These are phyloP conservation scores for Penicillium subrubescens DNA, from an alignment of 495 filamentous ascomycete species.

Conservation along the genomic window DNA sequence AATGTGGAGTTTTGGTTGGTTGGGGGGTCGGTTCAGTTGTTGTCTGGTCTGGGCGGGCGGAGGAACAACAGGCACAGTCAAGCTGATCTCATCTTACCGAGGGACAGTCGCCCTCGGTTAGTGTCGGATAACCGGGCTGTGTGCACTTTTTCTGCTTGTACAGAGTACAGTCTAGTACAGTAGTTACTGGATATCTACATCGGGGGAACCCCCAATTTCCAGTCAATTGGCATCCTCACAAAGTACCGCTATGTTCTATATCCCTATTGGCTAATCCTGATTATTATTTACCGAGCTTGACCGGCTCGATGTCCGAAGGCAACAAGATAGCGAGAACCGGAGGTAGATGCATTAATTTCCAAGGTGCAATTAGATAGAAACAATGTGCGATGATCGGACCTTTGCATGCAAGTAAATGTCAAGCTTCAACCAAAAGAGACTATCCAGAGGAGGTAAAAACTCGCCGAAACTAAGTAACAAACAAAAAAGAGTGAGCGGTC, in stretches of 20 bases:
- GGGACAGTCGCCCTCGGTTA: conserved; percentile 27
- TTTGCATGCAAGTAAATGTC: not conserved
- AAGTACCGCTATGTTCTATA: not conserved
- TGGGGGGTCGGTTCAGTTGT: not conserved
- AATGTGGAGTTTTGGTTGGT: conserved; percentile 15
- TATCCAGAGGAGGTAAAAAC: conserved; percentile 2
- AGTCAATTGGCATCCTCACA: not conserved
- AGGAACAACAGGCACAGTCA: conserved; percentile 9
- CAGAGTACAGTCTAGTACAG: too few species aligned
- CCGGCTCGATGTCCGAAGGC: not conserved
- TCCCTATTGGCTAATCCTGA: not conserved
- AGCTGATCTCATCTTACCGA: conserved; percentile 33
- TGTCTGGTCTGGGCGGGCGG: not conserved
- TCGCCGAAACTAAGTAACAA: not conserved
- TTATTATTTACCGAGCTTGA: not conserved
- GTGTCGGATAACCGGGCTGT: conserved; percentile 23
- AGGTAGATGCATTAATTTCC: not conserved
- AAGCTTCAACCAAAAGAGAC: not conserved
- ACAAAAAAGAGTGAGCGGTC: not conserved
- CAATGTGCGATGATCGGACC: not conserved
- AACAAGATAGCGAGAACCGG: conserved; percentile 11
- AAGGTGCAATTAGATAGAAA: not conserved
- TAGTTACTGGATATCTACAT: not conserved
- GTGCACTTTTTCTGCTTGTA: not conserved
- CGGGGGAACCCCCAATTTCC: not conserved